Conservation (phyloP, 1,139 yeast species). For the Geotrichum fermentans region DNA sequence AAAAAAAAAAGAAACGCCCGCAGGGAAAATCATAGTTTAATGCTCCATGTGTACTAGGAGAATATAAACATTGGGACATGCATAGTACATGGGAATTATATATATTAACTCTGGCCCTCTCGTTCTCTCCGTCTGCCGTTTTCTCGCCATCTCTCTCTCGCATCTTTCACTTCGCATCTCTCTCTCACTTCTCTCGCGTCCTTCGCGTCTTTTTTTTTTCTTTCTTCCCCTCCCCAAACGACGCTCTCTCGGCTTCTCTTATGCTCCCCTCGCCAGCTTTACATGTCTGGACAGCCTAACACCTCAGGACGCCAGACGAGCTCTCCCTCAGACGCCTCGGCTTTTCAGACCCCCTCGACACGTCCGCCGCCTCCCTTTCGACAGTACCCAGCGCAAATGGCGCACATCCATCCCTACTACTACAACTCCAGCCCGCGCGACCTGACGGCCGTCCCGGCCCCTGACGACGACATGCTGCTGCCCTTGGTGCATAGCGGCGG, state of each 20-base stretch:
- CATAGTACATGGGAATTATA: too few species aligned
- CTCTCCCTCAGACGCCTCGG: slow-evolving; percentile 4
- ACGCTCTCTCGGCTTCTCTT: background rate
- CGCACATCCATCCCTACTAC: background rate
- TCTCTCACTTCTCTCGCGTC: too few species aligned
- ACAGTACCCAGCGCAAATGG: background rate
- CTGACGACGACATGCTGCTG: background rate
- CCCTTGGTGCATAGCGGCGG: background rate
- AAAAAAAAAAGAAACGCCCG: too few species aligned
- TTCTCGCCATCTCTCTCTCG: background rate
- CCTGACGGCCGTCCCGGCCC: background rate
- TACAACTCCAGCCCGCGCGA: slow-evolving; percentile 4
- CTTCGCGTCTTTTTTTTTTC: too few species aligned
- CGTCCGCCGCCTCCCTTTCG: background rate
- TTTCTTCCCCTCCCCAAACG: too few species aligned
- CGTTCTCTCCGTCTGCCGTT: background rate
- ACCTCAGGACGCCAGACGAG: background rate
- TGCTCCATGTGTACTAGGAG: too few species aligned
- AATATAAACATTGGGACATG: too few species aligned
- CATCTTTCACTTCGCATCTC: background rate
- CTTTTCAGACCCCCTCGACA: slow-evolving; percentile 1
- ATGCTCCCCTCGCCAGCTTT: background rate
- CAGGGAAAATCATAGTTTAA: too few species aligned
- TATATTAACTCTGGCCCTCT: too few species aligned
- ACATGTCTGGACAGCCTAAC: slow-evolving; percentile 5